These are phyloP conservation scores for Corylus heterophylla DNA, from an alignment of 306 rosid genomes.

Conservation along the genomic window DNA sequence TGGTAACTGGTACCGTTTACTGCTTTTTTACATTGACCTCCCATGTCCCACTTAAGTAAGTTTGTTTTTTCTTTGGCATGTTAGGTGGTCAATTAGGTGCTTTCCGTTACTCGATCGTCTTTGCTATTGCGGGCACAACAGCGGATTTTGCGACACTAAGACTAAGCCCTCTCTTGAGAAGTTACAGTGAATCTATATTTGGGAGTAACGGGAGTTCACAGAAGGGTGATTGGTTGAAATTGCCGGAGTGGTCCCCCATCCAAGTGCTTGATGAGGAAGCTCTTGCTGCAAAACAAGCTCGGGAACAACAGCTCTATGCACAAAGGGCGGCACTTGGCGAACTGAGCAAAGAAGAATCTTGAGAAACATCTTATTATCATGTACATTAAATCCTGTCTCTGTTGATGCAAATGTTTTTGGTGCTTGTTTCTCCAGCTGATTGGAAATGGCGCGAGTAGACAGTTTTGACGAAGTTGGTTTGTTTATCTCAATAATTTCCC, in stretches of 20 bases:
- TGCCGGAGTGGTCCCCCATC: slow-evolving; percentile 94
- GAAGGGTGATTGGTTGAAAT: slow-evolving; percentile 53
- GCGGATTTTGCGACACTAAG: slow-evolving; percentile 54
- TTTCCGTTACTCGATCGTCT: slow-evolving; percentile 59
- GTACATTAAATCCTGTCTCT: neutral
- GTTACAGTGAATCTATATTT: slow-evolving; percentile 42
- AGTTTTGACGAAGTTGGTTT: neutral
- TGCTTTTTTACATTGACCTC: neutral
- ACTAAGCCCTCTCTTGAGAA: slow-evolving; percentile 42
- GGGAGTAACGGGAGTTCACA: slow-evolving; percentile 30
- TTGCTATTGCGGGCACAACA: slow-evolving; percentile 71
- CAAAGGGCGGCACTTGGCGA: slow-evolving; percentile 54
- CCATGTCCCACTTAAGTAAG: neutral
- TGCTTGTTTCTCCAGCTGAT: neutral
- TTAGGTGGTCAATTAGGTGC: slow-evolving; percentile 86
- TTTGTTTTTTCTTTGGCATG: slow-evolving; percentile 23
- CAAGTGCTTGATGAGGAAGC: slow-evolving; percentile 80
- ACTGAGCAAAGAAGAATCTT: slow-evolving; percentile 63
- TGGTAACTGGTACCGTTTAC: neutral
- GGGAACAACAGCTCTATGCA: slow-evolving; percentile 58
- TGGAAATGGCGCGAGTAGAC: neutral
- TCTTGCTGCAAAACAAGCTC: slow-evolving; percentile 70
- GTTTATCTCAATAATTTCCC: neutral
- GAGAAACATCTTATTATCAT: slow-evolving; percentile 15
- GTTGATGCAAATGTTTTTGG: neutral